These are phyloP conservation scores for Cystofilobasidium macerans DNA, from an alignment of 768 basidiomycete genomes.

Conservation along the genomic window DNA sequence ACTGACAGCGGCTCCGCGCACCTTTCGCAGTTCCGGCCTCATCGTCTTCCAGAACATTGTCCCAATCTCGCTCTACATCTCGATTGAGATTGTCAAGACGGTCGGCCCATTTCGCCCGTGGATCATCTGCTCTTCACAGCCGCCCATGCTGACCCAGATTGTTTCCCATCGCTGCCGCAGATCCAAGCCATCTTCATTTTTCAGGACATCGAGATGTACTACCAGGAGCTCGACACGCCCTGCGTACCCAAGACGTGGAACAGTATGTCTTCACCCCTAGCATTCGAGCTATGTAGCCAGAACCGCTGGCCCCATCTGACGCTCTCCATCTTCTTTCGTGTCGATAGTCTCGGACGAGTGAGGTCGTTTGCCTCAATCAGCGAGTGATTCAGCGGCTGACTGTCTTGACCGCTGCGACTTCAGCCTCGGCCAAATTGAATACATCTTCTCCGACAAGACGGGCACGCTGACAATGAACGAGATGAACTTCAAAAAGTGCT, in stretches of 20 bases:
- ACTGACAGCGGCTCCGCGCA: neutral
- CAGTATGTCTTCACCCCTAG: slow-evolving; percentile 33
- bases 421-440: slow-evolving; percentile 87
- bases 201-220: slow-evolving; percentile 71
- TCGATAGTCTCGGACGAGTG: slow-evolving; percentile 61
- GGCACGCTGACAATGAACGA: slow-evolving; percentile 95
- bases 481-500: slow-evolving; percentile 98
- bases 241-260: slow-evolving; percentile 98
- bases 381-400: too few relatives aligned
- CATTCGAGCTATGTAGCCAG: too few relatives aligned
- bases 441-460: slow-evolving; percentile 86
- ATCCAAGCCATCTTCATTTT: slow-evolving; percentile 95
- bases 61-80: slow-evolving; percentile 89
- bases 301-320: too few relatives aligned
- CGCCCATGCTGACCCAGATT: neutral
- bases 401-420: too few relatives aligned
- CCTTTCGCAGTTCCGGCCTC: slow-evolving; percentile 58
- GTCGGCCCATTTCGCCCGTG: slow-evolving; percentile 22
- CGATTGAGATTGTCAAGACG: slow-evolving; percentile 95
- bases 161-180: slow-evolving; percentile 2
- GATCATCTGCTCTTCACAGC: neutral
- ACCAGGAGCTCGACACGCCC: slow-evolving; percentile 67
- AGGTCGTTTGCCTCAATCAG: neutral
- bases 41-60: slow-evolving; percentile 97
- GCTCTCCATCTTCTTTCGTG: neutral